Base-by-base conservation (phyloP, 345 rosid species). In the Chamaenerion angustifolium region DNA sequence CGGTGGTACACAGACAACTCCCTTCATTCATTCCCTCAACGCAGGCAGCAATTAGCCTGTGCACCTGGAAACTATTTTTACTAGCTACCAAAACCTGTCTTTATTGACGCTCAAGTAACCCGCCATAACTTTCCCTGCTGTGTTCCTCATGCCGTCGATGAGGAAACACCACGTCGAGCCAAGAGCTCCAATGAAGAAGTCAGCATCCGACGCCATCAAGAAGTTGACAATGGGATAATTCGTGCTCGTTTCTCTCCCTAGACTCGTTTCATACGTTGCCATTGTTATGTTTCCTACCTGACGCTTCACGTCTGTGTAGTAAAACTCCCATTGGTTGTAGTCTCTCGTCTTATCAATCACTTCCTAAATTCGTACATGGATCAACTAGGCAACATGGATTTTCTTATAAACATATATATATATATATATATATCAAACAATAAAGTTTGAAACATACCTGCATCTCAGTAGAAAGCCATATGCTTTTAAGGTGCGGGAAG, bases 131-230 rank as follows among this genome's bases (percentile, higher is more conserved):
- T 92, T 92, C 43, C 98, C 98, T 25, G 93, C 96, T 0, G 98
- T 92, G 18, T 82, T 87, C 66, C 98, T 78, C 96, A 92, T 92
- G 18, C 96, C 94, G 18, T 87, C 98, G 5, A 92, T 87, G 43
- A 92, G 89, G 61, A 67, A 92, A 62, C 95, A 87, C 98, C 98
- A 92, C 9, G 98, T 92, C 1, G 98, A 92, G 18, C 96, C 96
- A 60, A 92, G 61, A 35, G 98, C 98, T 13, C 98, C 98, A 0
- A 87, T 64, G 54, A 92, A 92, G 56, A 80, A 87, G 66, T 92
- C 90, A 0, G 98, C 78, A 1, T 92, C 96, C 0, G 83, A 58
- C 4, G 95, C 96, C 95, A 92, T 92, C 54, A 87, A 57, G 73
- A 92, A 87, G 70, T 92, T 92, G 8, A 92, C 98, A 0, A 92